These are phyloP conservation scores for Peniophora sp. DNA, from an alignment of 1,284 basidiomycete species.

Conservation along the genomic window DNA sequence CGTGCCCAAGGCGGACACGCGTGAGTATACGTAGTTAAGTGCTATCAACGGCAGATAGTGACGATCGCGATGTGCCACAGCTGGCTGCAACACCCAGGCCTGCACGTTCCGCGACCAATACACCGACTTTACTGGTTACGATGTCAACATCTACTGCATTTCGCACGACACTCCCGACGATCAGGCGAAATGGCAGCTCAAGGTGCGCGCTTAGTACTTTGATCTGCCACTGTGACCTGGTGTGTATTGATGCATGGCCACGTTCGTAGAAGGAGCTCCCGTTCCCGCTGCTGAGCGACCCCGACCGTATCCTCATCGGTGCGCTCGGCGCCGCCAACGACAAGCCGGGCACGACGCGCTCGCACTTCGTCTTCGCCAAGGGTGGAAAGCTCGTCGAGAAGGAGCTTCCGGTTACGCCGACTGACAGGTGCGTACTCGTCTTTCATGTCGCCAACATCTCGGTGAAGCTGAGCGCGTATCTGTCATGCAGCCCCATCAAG, in stretches of 20 bases:
- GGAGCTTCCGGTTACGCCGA: conserved; percentile 78
- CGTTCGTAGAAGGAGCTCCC: conserved; percentile 68
- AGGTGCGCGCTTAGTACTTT: conserved; percentile 37
- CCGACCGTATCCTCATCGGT: conserved; percentile 70
- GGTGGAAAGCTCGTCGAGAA: conserved; percentile 81
- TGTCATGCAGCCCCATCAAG: conserved; percentile 22
- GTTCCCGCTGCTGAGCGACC: conserved; percentile 85
- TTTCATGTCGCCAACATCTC: not conserved
- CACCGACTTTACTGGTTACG: conserved; percentile 59
- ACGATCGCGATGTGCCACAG: conserved; percentile 27
- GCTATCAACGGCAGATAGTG: not conserved
- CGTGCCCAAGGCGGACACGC: conserved; percentile 79
- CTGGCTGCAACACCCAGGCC: conserved; percentile 84
- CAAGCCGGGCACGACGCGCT: conserved; percentile 78
- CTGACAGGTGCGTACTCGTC: conserved; percentile 52
- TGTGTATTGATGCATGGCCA: not conserved
- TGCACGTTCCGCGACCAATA: conserved; percentile 84
- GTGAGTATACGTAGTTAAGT: conserved; percentile 34
- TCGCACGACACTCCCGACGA: conserved; percentile 77
- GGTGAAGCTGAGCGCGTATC: not conserved
- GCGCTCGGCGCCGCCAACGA: conserved; percentile 71
- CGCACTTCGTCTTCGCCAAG: conserved; percentile 87
- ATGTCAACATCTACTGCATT: conserved; percentile 80
- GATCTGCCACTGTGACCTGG: not conserved
- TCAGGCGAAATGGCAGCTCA: conserved; percentile 79